Evolutionary conservation across 768 basidiomycete species (phyloP).

Genomic region (Sarcomyxa edulis): DNA sequence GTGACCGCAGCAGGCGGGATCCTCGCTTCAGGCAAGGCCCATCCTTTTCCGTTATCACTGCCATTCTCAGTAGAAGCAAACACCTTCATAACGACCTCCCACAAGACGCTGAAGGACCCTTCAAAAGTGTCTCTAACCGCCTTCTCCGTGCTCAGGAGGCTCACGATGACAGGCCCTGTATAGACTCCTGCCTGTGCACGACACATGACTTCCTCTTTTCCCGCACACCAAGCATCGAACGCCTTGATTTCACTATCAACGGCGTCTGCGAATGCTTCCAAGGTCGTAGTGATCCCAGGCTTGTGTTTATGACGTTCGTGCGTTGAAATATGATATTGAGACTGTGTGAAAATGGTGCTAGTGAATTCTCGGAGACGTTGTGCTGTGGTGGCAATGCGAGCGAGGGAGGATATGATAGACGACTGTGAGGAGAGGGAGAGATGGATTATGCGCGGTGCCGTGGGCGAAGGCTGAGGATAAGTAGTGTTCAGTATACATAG

Average conservation of each 20-base stretch:
- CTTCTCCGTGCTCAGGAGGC: constrained; percentile 63
- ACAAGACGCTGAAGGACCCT: constrained; percentile 50
- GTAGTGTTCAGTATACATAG: background rate
- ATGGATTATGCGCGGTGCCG: constrained; percentile 59
- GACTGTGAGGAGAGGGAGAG: constrained; percentile 60
- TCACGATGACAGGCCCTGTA: constrained; percentile 44
- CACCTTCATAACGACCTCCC: constrained; percentile 39
- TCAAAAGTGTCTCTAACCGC: constrained; percentile 52
- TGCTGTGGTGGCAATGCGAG: constrained; percentile 51
- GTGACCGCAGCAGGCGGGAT: constrained; percentile 47
- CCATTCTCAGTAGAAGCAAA: constrained; percentile 7
- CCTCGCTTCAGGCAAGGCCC: background rate
- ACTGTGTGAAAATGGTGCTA: constrained; percentile 36
- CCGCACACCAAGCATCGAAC: constrained; percentile 70
- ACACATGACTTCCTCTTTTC: constrained; percentile 61
- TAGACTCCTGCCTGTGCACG: constrained; percentile 47
- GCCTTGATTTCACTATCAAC: constrained; percentile 51
- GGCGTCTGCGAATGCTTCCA: constrained; percentile 83
- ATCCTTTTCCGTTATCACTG: background rate
- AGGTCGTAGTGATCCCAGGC: constrained; percentile 42
- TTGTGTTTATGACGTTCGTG: constrained; percentile 11
- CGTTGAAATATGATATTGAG: constrained; percentile 9
- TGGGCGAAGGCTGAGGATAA: constrained; percentile 35
- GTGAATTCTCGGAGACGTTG: constrained; percentile 62
- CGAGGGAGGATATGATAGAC: constrained; percentile 59